A percentile compares a stretch with the other conserved stretches of the same genome.
Conservation (phyloP, 345 rosid species). For the Punica granatum region DNA sequence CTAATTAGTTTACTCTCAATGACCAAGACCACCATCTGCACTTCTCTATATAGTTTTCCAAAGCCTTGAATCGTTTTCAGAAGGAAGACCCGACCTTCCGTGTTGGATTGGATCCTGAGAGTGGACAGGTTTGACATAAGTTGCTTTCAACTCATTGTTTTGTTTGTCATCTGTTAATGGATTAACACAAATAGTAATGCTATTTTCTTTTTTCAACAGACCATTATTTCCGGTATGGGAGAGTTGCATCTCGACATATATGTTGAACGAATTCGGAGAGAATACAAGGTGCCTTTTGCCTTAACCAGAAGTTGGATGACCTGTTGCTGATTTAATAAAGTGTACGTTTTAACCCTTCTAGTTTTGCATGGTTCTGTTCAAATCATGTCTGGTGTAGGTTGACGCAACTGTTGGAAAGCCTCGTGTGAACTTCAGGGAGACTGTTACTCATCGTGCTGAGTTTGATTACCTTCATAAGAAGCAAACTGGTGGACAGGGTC, state of each 20-base stretch:
- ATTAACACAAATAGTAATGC: too few relatives aligned
- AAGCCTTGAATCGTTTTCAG: conserved; percentile 94
- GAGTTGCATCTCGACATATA: conserved; percentile 95
- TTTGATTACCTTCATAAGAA: conserved; percentile 98
- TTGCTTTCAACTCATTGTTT: not conserved
- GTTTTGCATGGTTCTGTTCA: not conserved
- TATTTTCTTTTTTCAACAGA: conserved; percentile 30
- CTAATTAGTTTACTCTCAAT: not conserved
- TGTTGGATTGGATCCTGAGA: conserved; percentile 97
- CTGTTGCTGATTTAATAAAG: conserved; percentile 1
- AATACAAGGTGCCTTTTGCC: conserved; percentile 59
- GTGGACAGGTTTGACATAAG: conserved; percentile 64
- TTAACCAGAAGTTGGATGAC: not conserved
- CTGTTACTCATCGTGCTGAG: conserved; percentile 77
- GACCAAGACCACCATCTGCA: not conserved
- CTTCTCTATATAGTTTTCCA: conserved; percentile 54
- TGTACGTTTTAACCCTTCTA: not conserved
- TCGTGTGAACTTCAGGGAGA: conserved; percentile 95
- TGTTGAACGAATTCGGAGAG: conserved; percentile 92
- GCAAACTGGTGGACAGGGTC: conserved; percentile 99
- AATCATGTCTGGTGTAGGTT: conserved; percentile 37
- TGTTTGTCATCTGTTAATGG: not conserved
- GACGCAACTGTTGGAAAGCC: conserved; percentile 98
- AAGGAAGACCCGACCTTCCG: conserved; percentile 98
- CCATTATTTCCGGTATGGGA: conserved; percentile 99